Evolutionary conservation across 768 basidiomycete species (phyloP), one percentile per base, ranked within the genome.

Genomic region (Kwoniella dendrophila): DNA sequence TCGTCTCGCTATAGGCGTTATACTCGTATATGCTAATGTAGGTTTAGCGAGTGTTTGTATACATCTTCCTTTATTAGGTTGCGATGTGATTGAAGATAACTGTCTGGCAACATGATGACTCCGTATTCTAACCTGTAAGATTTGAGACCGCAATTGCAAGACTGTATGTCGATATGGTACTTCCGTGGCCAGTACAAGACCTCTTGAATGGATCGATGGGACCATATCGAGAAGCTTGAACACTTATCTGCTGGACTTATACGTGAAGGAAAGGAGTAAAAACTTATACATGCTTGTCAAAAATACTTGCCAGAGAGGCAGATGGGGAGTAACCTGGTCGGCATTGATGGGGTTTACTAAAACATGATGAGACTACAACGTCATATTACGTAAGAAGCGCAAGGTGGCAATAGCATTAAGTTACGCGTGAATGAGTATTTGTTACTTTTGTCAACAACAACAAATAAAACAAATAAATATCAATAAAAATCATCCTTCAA

Each of bases 81-180:
- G n/a, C n/a, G n/a, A n/a, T n/a, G 33, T 41, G 10, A 40, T 8
- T 10, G 32, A 48, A 18, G 60, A 55, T 22, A 62, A 47, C 38
- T 62, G 60, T 38, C 60, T 44, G 3, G 60, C 60, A 22, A 62
- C 47, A 56, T 56, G 30, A 43, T 45, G 32, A 36, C 49, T 53
- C 14, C 53, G 43, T 14, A 62, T 44, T 33, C 60, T 45, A 29
- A 62, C 60, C 27, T 62, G 60, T 8, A 62, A 36, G 5, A 62
- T 62, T 34, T 62, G 60, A 24, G 53, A 55, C 50, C 20, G 60
- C 5, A 62, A 47, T 34, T 56, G 60, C 7, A 36, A 47, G 18
- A 62, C 60, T 11, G 60, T 50, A 49, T 56, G 60, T 20, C 60
- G 44, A 38, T 47, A 52, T 3, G 60, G 60, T 54, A 56, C 11